Percentiles rank a stretch among this genome's conserved stretches.
Conservation (phyloP, 2,329 filamentous ascomycete species). For the Rhynchosporium graminicola region DNA sequence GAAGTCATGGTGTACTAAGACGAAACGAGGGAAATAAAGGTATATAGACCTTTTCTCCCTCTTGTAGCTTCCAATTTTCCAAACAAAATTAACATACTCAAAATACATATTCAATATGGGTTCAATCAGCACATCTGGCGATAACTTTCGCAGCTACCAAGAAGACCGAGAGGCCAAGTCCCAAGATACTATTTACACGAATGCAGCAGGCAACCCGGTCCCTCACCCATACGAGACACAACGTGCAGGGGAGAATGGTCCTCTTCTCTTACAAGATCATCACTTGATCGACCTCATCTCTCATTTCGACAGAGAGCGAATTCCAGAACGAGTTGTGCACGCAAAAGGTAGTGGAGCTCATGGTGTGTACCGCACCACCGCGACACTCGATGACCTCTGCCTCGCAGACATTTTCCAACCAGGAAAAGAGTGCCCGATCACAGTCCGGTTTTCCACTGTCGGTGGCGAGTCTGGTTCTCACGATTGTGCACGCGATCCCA, state of each 20-base stretch:
- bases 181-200: conserved; percentile 51
- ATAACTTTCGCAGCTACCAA: conserved; percentile 45
- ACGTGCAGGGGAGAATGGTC: conserved; percentile 47
- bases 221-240: conserved; percentile 60
- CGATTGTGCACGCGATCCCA: conserved; percentile 70
- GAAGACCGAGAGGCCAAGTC: conserved; percentile 45
- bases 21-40: background rate
- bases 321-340: conserved; percentile 58
- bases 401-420: conserved; percentile 55
- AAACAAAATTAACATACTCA: background rate
- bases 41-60: conserved; percentile 3
- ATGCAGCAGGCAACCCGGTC: conserved; percentile 46
- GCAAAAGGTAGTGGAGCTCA: conserved; percentile 59
- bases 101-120: conserved; percentile 22
- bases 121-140: conserved; percentile 41
- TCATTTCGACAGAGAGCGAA: conserved; percentile 62
- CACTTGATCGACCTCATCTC: conserved; percentile 62
- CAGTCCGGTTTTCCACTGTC: conserved; percentile 73
- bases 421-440: conserved; percentile 68
- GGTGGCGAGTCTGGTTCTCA: conserved; percentile 72
- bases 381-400: conserved; percentile 54
- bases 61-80: background rate
- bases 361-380: conserved; percentile 55
- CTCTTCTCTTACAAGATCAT: conserved; percentile 59
- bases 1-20: conserved; percentile 4